Conservation (phyloP, 2,329 filamentous ascomycete genomes). For the Beauveria bassiana region DNA sequence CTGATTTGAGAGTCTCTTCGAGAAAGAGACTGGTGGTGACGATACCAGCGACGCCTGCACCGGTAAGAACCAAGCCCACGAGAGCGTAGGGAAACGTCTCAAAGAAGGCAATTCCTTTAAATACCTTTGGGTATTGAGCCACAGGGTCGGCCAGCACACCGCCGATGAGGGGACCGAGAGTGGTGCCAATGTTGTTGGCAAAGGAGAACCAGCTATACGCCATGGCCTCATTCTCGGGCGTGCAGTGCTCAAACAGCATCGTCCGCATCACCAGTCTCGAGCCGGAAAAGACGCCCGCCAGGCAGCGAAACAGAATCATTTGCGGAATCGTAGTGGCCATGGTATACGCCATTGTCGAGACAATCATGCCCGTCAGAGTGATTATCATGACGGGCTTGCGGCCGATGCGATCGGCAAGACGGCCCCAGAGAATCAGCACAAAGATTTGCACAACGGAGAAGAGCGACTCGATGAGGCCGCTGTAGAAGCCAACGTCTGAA, state of each 20-base stretch:
- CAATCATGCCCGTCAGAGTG: slow-evolving; percentile 55
- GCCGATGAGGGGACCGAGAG: slow-evolving; percentile 64
- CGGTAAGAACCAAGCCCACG: slow-evolving; percentile 43
- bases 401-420: slow-evolving; percentile 53
- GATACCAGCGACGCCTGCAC: slow-evolving; percentile 49
- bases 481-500: slow-evolving; percentile 70
- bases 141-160: slow-evolving; percentile 63
- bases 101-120: slow-evolving; percentile 39
- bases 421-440: slow-evolving; percentile 69
- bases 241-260: slow-evolving; percentile 70
- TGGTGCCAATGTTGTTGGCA: slow-evolving; percentile 63
- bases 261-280: slow-evolving; percentile 67
- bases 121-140: slow-evolving; percentile 49
- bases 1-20: slow-evolving; percentile 49
- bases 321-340: slow-evolving; percentile 59
- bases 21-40: slow-evolving; percentile 47
- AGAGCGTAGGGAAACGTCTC: slow-evolving; percentile 44
- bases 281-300: slow-evolving; percentile 69
- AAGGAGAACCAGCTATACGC: slow-evolving; percentile 75
- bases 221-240: slow-evolving; percentile 59
- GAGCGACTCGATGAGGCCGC: slow-evolving; percentile 64
- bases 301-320: slow-evolving; percentile 65
- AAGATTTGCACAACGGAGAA: slow-evolving; percentile 70
- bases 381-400: slow-evolving; percentile 65
- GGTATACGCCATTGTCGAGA: slow-evolving; percentile 59